Evolutionary conservation across 2,329 filamentous ascomycete species (phyloP), one percentile per base, ranked within the genome.

Genomic region (Aspergillus glaucus): DNA sequence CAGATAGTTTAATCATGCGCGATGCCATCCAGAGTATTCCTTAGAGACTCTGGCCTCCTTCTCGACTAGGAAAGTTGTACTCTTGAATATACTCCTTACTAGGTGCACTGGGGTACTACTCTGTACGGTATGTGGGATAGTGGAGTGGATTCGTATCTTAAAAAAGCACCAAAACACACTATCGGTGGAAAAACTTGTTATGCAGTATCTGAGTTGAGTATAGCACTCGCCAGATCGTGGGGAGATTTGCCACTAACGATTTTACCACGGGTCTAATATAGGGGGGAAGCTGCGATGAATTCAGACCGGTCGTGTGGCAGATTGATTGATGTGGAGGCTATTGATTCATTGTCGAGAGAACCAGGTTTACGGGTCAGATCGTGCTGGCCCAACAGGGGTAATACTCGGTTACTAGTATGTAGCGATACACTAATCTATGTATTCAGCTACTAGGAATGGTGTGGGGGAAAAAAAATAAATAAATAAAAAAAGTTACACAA

Each of bases 151-250:
- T 12, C 26, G 10, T 28, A 28, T 28, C 37, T 19, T 12, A 40
- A 40, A 17, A 19, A 40, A n/a, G 15, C 14, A 36, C 14, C 7
- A 40, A 10, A 22, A 15, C 15, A 40, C 10, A 40, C 37, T 40
- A 47, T 36, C 21, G 45, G 15, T 40, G 22, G 21, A 48, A 46
- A 40, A 30, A 34, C 17, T 40, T 42, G 30, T 30, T 46, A 40
- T 51, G 46, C 47, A 55, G 47, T 50, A 56, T 52, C 55, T 55
- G 12, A 40, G 56, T 53, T 56, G 32, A 52, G 55, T 51, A 56
- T 45, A 50, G 17, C 37, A 12, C 8, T 52, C 57, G 53, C 55
- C 50, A 57, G 55, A 60, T 63, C 59, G 59, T 61, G 60, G 59
- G 56, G 55, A 56, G 53, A 52, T 55, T 56, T 55, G 49, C 56